Evolutionary conservation across 202 grass and related monocot genomes (phyloP).

Genomic region (Zoysia matrella): DNA sequence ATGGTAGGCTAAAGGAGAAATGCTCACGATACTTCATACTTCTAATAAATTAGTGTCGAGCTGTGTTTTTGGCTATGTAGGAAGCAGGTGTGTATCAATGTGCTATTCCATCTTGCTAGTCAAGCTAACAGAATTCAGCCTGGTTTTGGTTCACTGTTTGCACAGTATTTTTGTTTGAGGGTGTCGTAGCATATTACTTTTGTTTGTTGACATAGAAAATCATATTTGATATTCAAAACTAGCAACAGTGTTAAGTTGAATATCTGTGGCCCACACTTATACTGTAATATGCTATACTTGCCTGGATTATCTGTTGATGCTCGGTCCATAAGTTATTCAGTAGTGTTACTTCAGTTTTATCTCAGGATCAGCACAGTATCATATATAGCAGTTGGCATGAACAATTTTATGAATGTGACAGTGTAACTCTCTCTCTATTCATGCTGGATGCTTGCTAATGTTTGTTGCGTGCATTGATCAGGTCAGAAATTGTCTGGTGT

Average conservation of each 20-base stretch:
- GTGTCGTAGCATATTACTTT: not conserved
- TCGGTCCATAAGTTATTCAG: not conserved
- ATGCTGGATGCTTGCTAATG: conserved; percentile 23
- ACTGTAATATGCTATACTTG: not conserved
- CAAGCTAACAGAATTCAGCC: conserved; percentile 10
- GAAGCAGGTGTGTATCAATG: not conserved
- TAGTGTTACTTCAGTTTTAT: not conserved
- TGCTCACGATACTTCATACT: not conserved
- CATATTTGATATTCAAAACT: conserved; percentile 21
- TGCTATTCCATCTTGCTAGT: not conserved
- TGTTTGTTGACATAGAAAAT: not conserved
- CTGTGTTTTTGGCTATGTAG: conserved; percentile 13
- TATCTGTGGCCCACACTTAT: not conserved
- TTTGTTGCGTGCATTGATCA: conserved; percentile 36
- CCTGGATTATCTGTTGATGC: not conserved
- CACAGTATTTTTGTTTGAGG: not conserved
- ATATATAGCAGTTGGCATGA: conserved; percentile 6
- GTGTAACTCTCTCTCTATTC: conserved; percentile 4
- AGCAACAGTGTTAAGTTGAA: not conserved
- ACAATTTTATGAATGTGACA: conserved; percentile 15
- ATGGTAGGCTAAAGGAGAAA: not conserved
- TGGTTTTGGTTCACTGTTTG: not conserved
- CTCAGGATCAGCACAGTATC: conserved; percentile 6
- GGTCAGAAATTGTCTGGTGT: conserved; percentile 89
- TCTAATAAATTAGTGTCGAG: not conserved